phyloP scores from a whole-genome alignment of 2,329 filamentous ascomycete genomes.

The Talaromyces sp. region DNA sequence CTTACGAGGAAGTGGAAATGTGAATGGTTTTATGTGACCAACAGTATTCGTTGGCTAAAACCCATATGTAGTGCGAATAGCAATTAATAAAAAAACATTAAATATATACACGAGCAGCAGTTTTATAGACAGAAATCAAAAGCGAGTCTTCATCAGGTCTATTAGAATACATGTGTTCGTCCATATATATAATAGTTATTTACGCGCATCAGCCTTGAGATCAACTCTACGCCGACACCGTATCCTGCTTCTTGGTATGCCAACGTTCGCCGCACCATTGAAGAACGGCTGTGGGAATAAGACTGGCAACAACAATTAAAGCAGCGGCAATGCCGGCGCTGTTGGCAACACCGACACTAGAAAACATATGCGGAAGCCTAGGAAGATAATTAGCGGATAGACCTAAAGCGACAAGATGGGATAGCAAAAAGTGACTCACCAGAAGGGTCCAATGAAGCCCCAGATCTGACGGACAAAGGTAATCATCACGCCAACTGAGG shows the following conservation, averaged over 20 bases:
- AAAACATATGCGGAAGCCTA: neutral
- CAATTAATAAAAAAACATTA: neutral
- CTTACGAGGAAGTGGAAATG: neutral
- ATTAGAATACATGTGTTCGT: neutral
- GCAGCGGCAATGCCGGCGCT: neutral
- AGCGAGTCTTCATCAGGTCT: neutral
- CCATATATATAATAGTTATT: neutral
- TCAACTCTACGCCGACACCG: neutral
- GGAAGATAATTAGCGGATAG: neutral
- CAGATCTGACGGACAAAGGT: constrained; percentile 17
- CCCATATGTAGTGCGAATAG: no score
- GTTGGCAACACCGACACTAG: neutral
- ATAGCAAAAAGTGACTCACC: constrained; percentile 15
- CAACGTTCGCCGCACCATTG: neutral
- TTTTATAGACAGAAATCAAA: neutral
- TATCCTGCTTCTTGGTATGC: neutral
- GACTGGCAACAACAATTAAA: neutral
- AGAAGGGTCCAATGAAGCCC: constrained; percentile 34
- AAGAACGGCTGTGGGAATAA: neutral
- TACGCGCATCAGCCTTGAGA: neutral
- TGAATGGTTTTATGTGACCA: neutral
- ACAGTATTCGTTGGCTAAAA: no score
- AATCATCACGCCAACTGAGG: constrained; percentile 11
- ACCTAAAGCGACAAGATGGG: neutral
- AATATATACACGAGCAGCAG: neutral